Evolutionary conservation across 1,139 yeast species (phyloP).

Genomic region (Scheffersomyces quercinus): DNA sequence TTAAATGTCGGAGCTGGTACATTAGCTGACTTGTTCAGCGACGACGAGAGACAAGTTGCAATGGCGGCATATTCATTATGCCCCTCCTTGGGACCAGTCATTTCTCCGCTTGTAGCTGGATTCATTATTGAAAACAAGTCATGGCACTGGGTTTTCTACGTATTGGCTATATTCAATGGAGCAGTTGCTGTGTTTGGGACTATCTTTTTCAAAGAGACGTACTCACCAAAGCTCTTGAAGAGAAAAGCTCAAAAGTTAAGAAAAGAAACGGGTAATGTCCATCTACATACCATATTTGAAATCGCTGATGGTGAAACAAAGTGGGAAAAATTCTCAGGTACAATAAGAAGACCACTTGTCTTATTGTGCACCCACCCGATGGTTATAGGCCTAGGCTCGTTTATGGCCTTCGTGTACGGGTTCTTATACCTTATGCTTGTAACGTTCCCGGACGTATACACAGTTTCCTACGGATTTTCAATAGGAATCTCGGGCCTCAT

Average conservation of each 20-base stretch:
- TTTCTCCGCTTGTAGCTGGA: slow-evolving; percentile 32
- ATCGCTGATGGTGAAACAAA: slow-evolving; percentile 32
- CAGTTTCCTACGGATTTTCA: slow-evolving; percentile 44
- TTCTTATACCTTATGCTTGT: slow-evolving; percentile 48
- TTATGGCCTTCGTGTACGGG: slow-evolving; percentile 43
- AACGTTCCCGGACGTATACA: slow-evolving; percentile 57
- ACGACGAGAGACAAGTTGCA: slow-evolving; percentile 52
- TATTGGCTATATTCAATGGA: slow-evolving; percentile 52
- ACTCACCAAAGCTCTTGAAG: slow-evolving; percentile 52
- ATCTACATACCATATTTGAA: slow-evolving; percentile 60
- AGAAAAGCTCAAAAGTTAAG: slow-evolving; percentile 47
- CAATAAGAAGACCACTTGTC: slow-evolving; percentile 53
- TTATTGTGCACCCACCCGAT: slow-evolving; percentile 58
- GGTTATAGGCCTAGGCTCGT: slow-evolving; percentile 57
- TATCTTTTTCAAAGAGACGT: slow-evolving; percentile 52
- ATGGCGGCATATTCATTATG: slow-evolving; percentile 58
- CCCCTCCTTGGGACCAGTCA: slow-evolving; percentile 45
- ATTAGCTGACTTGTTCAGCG: slow-evolving; percentile 57
- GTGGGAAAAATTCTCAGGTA: slow-evolving; percentile 28
- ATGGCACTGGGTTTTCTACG: slow-evolving; percentile 66
- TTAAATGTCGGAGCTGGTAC: slow-evolving; percentile 67
- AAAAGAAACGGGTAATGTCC: slow-evolving; percentile 50
- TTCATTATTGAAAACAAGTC: slow-evolving; percentile 43
- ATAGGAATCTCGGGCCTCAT: slow-evolving; percentile 56
- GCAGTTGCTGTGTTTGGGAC: slow-evolving; percentile 45